Conservation (phyloP, 257 asterid genomes). For the Anisodus tanguticus region DNA sequence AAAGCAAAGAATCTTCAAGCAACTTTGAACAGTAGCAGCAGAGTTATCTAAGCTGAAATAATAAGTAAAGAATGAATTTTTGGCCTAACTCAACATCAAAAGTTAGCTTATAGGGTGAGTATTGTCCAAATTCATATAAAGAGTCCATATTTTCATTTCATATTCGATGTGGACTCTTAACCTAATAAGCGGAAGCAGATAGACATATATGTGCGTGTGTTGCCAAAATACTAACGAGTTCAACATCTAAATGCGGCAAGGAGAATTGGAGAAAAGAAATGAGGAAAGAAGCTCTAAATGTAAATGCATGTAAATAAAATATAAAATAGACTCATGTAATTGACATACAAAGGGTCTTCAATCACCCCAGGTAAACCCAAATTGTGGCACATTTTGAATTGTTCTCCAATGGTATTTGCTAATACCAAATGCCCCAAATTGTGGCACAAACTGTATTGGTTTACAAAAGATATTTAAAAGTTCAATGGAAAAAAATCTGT, state of each 20-base stretch:
- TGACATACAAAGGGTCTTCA: slow-evolving; percentile 6
- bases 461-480: background rate
- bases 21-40: too few species aligned
- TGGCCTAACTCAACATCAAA: too few species aligned
- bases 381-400: background rate
- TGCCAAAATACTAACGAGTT: background rate
- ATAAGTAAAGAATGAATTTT: too few species aligned
- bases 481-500: background rate
- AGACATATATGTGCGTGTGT: background rate
- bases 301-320: background rate
- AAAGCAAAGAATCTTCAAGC: too few species aligned
- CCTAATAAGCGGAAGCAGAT: slow-evolving; percentile 29
- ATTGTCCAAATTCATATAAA: too few species aligned
- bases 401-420: background rate
- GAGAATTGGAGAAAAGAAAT: background rate
- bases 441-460: background rate
- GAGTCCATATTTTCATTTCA: too few species aligned
- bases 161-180: background rate
- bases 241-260: background rate
- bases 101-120: too few species aligned
- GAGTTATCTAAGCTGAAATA: too few species aligned
- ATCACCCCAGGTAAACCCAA: too few species aligned
- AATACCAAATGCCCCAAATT: background rate
- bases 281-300: slow-evolving; percentile 5
- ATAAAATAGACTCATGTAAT: background rate